phyloP scores from a whole-genome alignment of 2,329 filamentous ascomycete species.

The Apiospora saccharicola region DNA sequence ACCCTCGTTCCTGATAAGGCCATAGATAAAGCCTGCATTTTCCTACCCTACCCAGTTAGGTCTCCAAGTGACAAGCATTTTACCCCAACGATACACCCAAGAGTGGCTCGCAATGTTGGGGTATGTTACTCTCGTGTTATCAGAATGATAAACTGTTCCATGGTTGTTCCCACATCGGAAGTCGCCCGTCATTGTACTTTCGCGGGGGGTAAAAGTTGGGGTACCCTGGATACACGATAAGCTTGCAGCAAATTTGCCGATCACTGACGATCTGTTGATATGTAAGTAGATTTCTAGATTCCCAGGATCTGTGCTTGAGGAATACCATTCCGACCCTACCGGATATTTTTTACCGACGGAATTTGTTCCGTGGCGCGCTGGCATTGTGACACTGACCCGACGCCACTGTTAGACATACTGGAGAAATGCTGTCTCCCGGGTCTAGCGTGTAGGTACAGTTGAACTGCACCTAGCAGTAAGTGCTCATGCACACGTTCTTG shows the following conservation, averaged over 20 bases:
- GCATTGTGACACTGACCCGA: too few relatives aligned
- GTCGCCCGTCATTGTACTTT: background rate
- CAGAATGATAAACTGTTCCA: background rate
- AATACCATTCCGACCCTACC: too few relatives aligned
- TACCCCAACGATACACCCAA: background rate
- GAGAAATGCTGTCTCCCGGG: background rate
- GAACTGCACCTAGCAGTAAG: background rate
- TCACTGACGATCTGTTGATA: too few relatives aligned
- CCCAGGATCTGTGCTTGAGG: too few relatives aligned
- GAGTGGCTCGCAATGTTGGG: background rate
- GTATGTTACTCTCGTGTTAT: background rate
- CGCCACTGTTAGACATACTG: background rate
- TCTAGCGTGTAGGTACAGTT: background rate
- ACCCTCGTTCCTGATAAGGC: background rate
- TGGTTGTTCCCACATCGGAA: background rate
- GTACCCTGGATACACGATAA: too few relatives aligned
- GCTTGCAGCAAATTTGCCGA: too few relatives aligned
- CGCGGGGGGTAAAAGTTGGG: background rate
- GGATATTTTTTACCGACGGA: too few relatives aligned
- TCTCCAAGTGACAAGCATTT: background rate
- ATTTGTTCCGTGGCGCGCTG: too few relatives aligned
- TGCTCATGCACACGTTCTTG: background rate
- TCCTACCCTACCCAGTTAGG: background rate
- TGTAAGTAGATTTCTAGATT: too few relatives aligned
- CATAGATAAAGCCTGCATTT: background rate